Conservation (phyloP, 2,329 filamentous ascomycete genomes). For the Claviceps lovelessii region DNA sequence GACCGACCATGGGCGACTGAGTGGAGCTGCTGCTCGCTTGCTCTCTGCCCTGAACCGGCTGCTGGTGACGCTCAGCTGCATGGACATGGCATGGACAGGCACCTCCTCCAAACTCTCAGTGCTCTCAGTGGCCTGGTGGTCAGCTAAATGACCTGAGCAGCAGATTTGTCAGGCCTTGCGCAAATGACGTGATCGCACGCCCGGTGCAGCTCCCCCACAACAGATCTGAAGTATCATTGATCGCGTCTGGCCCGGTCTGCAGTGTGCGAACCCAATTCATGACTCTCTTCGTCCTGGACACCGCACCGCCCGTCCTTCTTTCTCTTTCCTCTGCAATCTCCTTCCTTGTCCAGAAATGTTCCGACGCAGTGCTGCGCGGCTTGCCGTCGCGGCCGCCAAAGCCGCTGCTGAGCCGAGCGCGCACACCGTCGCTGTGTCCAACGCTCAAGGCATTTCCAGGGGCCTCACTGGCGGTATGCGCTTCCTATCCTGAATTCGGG, state of each 20-base stretch:
- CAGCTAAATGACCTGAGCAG: no score
- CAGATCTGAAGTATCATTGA: background rate
- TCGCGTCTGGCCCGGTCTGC: no score
- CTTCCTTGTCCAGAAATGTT: slow-evolving; percentile 39
- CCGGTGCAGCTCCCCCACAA: slow-evolving; percentile 1
- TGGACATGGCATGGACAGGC: no score
- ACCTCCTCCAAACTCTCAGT: no score
- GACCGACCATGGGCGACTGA: background rate
- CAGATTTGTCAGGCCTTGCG: background rate
- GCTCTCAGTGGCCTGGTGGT: no score
- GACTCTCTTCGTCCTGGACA: background rate
- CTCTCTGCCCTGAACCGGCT: no score
- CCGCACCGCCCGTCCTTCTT: background rate
- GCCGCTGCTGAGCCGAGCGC: slow-evolving; percentile 31
- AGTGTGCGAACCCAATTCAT: no score
- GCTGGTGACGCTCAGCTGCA: no score
- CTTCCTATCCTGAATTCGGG: no score
- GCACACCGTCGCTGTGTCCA: slow-evolving; percentile 59
- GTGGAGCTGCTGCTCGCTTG: no score
- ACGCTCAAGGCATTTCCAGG: slow-evolving; percentile 63
- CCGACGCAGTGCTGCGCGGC: slow-evolving; percentile 50
- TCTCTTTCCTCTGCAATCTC: no score
- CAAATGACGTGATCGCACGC: slow-evolving; percentile 11
- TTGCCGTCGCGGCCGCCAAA: slow-evolving; percentile 41
- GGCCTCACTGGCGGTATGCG: slow-evolving; percentile 65